Evolutionary conservation across 75 land plant genomes (phyloP), one percentile per base, ranked within the genome.

Genomic region (Larix kaempferi): DNA sequence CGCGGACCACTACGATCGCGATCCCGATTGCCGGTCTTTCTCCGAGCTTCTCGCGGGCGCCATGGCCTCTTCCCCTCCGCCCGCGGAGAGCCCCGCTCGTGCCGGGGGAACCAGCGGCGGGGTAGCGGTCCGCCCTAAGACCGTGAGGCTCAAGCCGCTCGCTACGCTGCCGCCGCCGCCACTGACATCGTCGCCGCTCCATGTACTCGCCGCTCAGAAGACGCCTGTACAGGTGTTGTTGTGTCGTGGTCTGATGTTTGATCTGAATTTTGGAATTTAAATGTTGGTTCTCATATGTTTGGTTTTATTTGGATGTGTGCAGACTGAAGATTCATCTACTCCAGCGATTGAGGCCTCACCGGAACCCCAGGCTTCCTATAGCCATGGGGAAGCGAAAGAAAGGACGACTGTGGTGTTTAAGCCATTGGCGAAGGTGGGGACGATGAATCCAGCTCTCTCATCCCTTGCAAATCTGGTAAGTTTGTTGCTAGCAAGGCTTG

Each of bases 31-130:
- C 39, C 21, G 79, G 27, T 84, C 90, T 16, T 92, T 92, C 87
- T 86, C 94, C 54, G 84, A 86, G 85, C 88, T 89, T 3, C 76
- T 92, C 1, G 92, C 92, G 3, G 94, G 94, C 21, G 94, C 92
- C 55, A 89, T 90, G 84, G 84, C 83, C 55, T 86, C 93, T 2
- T 86, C 85, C 22, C 37, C 78, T 8, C 16, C 82, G 10, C 74
- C 78, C 33, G 27, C 78, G 26, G 33, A 67, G 71, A 7, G 55
- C 21, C 7, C 37, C 10, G 16, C 37, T 12, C 29, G 13, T 1
- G 13, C 58, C n/a, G 21, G 7, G 63, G 25, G 25, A n/a, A 7
- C 29, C 73, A 35, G 72, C 57, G 22, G 22, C 52, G 37, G 21
- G 72, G 54, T 59, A 27, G 16, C 74, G 27, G 19, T 44, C 59